These are phyloP conservation scores for Chrysoporthe deuterocubensis DNA, from an alignment of 2,329 filamentous ascomycete species.

Conservation along the genomic window DNA sequence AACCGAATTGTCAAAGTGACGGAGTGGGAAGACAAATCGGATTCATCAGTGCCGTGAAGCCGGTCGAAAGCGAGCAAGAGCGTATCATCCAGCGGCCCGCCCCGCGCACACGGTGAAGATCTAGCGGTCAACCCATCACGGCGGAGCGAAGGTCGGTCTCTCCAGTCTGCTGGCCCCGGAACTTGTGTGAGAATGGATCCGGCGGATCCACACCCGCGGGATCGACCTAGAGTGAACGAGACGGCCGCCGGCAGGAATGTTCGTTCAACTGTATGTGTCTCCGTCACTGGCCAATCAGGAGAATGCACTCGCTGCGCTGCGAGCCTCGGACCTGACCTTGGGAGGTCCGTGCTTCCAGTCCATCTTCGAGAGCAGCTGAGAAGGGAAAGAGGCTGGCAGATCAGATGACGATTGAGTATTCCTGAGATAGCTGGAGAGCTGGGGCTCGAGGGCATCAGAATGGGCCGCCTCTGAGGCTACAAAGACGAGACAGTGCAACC, in stretches of 20 bases:
- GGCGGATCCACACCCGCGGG: constrained; percentile 3
- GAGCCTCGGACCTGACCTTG: background rate
- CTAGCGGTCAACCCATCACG: constrained; percentile 11
- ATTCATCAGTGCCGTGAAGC: background rate
- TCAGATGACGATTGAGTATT: background rate
- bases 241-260: background rate
- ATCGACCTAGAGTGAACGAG: background rate
- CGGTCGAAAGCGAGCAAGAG: background rate
- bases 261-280: background rate
- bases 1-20: background rate
- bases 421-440: too few relatives aligned
- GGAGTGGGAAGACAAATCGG: background rate
- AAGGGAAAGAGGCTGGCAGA: background rate
- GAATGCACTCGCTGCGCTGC: background rate
- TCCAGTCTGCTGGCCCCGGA: too few relatives aligned
- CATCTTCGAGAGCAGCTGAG: background rate
- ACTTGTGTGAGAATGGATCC: constrained; percentile 4
- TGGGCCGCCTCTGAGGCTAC: too few relatives aligned
- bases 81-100: background rate
- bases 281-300: constrained; percentile 6
- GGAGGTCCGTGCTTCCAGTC: too few relatives aligned
- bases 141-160: constrained; percentile 6
- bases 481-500: too few relatives aligned
- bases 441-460: too few relatives aligned
- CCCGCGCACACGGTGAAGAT: background rate